A percentile compares a stretch with the other conserved stretches of the same genome.
phyloP scores from a whole-genome alignment of 306 rosid species.

The Vigna hirtella region DNA sequence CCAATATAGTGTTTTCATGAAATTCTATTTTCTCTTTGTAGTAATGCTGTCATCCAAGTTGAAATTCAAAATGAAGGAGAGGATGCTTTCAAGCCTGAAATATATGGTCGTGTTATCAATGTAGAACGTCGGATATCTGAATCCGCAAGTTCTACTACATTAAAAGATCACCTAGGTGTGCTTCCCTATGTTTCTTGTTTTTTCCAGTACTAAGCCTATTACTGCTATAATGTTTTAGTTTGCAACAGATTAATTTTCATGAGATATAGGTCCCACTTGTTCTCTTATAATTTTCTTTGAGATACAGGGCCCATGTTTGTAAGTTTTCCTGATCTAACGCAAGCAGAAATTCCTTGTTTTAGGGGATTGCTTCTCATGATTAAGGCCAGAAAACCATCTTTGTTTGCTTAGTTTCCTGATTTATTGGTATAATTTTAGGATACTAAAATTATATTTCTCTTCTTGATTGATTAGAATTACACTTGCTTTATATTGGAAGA shows the following conservation, averaged over 20 bases:
- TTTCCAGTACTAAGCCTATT: not conserved
- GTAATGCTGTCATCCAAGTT: slow-evolving; percentile 75
- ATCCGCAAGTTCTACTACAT: slow-evolving; percentile 58
- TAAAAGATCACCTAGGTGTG: slow-evolving; percentile 82
- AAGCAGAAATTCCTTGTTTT: not conserved
- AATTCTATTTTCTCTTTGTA: slow-evolving; percentile 50
- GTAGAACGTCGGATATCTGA: slow-evolving; percentile 82
- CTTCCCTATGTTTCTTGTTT: not conserved
- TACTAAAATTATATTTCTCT: not conserved
- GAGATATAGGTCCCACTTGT: not conserved
- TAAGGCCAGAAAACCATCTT: not conserved
- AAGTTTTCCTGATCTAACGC: not conserved
- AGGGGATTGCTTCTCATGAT: not conserved
- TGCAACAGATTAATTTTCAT: slow-evolving; percentile 1
- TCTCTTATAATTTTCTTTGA: not conserved
- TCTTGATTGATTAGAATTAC: not conserved
- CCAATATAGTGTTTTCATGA: slow-evolving; percentile 7
- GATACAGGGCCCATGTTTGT: not conserved
- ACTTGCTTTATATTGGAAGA: not conserved
- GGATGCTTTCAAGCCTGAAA: slow-evolving; percentile 85
- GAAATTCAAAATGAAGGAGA: slow-evolving; percentile 85
- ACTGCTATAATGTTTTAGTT: not conserved
- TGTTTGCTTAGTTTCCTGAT: not conserved
- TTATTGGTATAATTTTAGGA: not conserved
- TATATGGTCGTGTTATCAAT: slow-evolving; percentile 70